These are phyloP conservation scores for Suhomyces yuchorum DNA, from an alignment of 1,139 yeast genomes.

Conservation along the genomic window DNA sequence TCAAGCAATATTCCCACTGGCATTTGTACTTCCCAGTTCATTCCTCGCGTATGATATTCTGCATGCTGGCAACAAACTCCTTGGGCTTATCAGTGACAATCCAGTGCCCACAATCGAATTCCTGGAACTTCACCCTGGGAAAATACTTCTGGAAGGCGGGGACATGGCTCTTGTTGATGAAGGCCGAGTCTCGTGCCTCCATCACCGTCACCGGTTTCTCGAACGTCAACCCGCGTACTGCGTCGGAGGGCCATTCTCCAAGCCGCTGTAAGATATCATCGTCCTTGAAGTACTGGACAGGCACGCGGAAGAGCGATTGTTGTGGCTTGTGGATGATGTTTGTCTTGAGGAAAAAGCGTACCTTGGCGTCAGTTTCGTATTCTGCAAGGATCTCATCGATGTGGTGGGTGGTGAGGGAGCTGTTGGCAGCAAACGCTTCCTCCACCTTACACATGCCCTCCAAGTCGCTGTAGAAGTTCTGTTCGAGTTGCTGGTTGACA, in stretches of 20 bases:
- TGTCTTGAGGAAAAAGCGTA: conserved; percentile 33
- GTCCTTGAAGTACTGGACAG: conserved; percentile 24
- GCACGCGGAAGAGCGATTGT: conserved; percentile 29
- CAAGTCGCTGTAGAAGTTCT: conserved; percentile 29
- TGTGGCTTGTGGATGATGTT: conserved; percentile 27
- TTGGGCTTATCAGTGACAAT: conserved; percentile 44
- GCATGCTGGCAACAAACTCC: conserved; percentile 33
- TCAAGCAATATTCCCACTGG: too few relatives aligned
- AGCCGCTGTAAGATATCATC: conserved; percentile 33
- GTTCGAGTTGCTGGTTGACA: conserved; percentile 27
- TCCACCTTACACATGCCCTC: conserved; percentile 40
- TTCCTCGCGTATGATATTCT: conserved; percentile 18
- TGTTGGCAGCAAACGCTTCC: conserved; percentile 1
- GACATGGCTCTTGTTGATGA: conserved; percentile 33
- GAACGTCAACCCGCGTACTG: conserved; percentile 26
- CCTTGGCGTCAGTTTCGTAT: conserved; percentile 28
- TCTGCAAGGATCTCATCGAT: conserved; percentile 23
- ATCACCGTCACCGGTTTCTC: conserved; percentile 44
- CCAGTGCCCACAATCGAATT: conserved; percentile 51
- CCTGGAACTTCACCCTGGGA: conserved; percentile 28
- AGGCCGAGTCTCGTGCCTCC: conserved; percentile 44
- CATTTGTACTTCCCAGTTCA: background rate
- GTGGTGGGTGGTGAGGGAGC: background rate
- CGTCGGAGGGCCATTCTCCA: conserved; percentile 47
- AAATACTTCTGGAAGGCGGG: conserved; percentile 40